phyloP scores from a whole-genome alignment of 805 yeast species.

The Komagataella ulmi region DNA sequence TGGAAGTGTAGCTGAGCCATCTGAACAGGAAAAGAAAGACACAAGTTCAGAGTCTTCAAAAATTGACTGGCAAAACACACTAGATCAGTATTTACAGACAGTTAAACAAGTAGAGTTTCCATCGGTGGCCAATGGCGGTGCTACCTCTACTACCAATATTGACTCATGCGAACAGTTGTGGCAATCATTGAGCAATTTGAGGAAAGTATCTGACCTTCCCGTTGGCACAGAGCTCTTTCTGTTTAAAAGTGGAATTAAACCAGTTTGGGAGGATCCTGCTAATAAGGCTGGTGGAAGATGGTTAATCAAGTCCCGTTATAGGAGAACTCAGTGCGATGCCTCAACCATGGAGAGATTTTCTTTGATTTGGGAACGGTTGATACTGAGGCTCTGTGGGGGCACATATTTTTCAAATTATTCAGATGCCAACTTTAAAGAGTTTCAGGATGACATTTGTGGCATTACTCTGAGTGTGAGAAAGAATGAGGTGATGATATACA shows the following conservation, averaged over 20 bases:
- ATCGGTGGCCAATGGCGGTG: constrained; percentile 8
- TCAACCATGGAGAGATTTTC: constrained; percentile 5
- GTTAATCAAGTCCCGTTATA: constrained; percentile 29
- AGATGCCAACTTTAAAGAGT: constrained; percentile 16
- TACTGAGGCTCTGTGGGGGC: constrained; percentile 38
- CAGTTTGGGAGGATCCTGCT: constrained; percentile 57
- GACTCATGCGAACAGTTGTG: constrained; percentile 42
- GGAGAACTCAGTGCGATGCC: constrained; percentile 6
- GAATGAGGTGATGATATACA: constrained; percentile 43
- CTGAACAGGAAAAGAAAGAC: constrained; percentile 2
- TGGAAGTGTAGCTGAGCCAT: constrained; percentile 5
- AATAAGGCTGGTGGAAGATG: constrained; percentile 52
- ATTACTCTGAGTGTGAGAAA: constrained; percentile 43
- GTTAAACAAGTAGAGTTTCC: constrained; percentile 29
- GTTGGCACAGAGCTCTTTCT: constrained; percentile 40
- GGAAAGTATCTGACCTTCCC: constrained; percentile 23
- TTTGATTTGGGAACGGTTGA: constrained; percentile 42
- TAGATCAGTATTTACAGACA: constrained; percentile 30
- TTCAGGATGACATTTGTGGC: constrained; percentile 42
- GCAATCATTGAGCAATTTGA: constrained; percentile 26
- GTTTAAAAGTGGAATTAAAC: constrained; percentile 46
- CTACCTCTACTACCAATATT: constrained; percentile 13
- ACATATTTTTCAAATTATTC: constrained; percentile 18
- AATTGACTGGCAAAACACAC: constrained; percentile 11
- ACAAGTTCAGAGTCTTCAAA: neutral